These are phyloP conservation scores for Globisporangium ultimum DNA, from an alignment of 352 stramenopile genomes.

Conservation along the genomic window DNA sequence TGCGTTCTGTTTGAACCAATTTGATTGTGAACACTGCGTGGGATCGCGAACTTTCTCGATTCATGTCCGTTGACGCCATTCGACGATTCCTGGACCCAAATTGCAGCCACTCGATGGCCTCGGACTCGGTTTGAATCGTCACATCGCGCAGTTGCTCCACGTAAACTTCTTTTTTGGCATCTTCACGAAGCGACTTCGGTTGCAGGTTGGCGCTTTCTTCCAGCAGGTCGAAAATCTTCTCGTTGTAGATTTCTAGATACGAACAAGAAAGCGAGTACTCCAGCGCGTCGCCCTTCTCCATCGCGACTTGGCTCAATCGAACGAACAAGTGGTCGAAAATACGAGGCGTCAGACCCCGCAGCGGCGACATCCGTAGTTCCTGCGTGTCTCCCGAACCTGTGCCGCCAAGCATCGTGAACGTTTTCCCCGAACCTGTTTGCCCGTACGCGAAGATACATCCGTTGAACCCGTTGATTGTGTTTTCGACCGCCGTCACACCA, in stretches of 20 bases:
- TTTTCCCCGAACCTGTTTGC: constrained; percentile 87
- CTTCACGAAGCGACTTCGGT: constrained; percentile 71
- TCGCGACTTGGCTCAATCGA: constrained; percentile 38
- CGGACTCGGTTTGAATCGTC: constrained; percentile 50
- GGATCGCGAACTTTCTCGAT: constrained; percentile 93
- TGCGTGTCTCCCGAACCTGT: constrained; percentile 26
- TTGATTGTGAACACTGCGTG: constrained; percentile 97
- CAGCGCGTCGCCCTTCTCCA: constrained; percentile 40
- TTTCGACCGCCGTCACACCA: constrained; percentile 73
- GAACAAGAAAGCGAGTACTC: constrained; percentile 74
- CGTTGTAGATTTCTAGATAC: constrained; percentile 91
- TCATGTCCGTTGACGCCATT: constrained; percentile 97
- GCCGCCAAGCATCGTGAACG: constrained; percentile 84
- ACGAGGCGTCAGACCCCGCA: constrained; percentile 76
- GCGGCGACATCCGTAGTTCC: constrained; percentile 41
- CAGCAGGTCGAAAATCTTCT: constrained; percentile 87
- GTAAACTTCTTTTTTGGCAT: constrained; percentile 74
- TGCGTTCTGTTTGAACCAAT: constrained; percentile 82
- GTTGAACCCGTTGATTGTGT: constrained; percentile 84
- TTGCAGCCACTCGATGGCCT: constrained; percentile 75
- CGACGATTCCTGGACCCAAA: constrained; percentile 86
- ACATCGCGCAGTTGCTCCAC: constrained; percentile 75
- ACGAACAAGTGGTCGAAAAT: constrained; percentile 85
- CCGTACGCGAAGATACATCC: constrained; percentile 90
- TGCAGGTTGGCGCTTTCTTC: constrained; percentile 52